phyloP scores from a whole-genome alignment of 1,139 yeast genomes.

The Kodamaea arcana region DNA sequence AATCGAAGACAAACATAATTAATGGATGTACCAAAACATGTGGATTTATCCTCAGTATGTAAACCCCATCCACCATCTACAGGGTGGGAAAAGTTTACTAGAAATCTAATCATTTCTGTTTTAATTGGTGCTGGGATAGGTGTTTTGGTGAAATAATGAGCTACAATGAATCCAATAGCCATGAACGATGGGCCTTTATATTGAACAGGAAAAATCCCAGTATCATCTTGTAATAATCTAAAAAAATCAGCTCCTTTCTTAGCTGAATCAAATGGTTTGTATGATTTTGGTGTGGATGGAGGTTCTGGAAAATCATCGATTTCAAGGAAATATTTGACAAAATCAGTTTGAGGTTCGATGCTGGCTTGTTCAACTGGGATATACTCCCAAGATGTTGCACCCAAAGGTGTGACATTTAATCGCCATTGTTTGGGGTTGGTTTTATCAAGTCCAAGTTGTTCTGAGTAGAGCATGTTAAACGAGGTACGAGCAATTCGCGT shows the following conservation, averaged over 20 bases:
- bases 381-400: conserved; percentile 83
- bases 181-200: conserved; percentile 98
- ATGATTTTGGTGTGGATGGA: conserved; percentile 18
- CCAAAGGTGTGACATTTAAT: conserved; percentile 62
- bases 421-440: conserved; percentile 80
- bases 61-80: conserved; percentile 99
- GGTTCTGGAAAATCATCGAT: conserved; percentile 45
- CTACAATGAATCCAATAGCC: conserved; percentile 82
- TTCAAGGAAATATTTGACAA: conserved; percentile 55
- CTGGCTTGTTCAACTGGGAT: conserved; percentile 34
- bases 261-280: conserved; percentile 56
- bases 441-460: conserved; percentile 53
- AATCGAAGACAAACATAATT: conserved; percentile 78
- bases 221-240: conserved; percentile 63
- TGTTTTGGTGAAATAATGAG: conserved; percentile 65
- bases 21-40: conserved; percentile 90
- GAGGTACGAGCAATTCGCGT: too few relatives aligned
- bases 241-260: conserved; percentile 74
- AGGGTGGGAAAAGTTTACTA: conserved; percentile 88
- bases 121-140: conserved; percentile 65
- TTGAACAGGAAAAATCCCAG: conserved; percentile 86
- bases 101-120: conserved; percentile 72
- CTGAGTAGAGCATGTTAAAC: conserved; percentile 60
- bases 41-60: conserved; percentile 85
- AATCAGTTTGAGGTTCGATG: conserved; percentile 50